A percentile compares a stretch with the other conserved stretches of the same genome.
Conservation (phyloP, 345 rosid genomes). For the Salix exigua region DNA sequence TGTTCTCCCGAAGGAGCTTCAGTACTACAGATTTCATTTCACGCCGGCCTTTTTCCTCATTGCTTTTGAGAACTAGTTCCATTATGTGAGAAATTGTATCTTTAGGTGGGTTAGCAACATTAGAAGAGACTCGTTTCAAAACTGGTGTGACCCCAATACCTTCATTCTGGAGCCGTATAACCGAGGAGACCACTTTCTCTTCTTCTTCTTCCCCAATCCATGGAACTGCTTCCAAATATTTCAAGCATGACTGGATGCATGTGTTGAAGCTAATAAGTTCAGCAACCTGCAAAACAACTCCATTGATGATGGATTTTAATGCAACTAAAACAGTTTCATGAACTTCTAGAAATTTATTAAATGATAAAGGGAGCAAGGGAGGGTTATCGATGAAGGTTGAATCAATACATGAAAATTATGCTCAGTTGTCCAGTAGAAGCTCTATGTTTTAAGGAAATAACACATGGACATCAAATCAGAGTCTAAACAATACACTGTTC, state of each 20-base stretch:
- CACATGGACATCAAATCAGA: not conserved
- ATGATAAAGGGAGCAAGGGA: not conserved
- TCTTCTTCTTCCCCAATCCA: constrained; percentile 99
- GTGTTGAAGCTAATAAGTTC: constrained; percentile 67
- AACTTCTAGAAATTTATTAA: not conserved
- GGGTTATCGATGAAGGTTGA: not conserved
- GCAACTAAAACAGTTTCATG: constrained; percentile 8
- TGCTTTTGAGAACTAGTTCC: constrained; percentile 84
- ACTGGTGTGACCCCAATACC: constrained; percentile 68
- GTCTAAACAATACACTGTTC: not conserved
- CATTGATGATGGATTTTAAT: not conserved
- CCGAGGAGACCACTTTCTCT: constrained; percentile 76
- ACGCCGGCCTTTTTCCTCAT: constrained; percentile 82
- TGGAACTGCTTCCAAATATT: constrained; percentile 96
- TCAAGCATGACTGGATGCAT: constrained; percentile 77
- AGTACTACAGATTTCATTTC: constrained; percentile 84
- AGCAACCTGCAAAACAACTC: constrained; percentile 48
- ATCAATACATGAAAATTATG: not conserved
- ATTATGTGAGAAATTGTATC: constrained; percentile 78
- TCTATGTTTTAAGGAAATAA: not conserved
- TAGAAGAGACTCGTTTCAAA: constrained; percentile 70
- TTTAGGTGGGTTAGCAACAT: constrained; percentile 46
- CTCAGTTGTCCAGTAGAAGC: not conserved
- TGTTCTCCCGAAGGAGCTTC: constrained; percentile 85
- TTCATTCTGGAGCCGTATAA: constrained; percentile 62